Evolutionary conservation across 768 basidiomycete species (phyloP).

Genomic region (Suillus fuscotomentosus): DNA sequence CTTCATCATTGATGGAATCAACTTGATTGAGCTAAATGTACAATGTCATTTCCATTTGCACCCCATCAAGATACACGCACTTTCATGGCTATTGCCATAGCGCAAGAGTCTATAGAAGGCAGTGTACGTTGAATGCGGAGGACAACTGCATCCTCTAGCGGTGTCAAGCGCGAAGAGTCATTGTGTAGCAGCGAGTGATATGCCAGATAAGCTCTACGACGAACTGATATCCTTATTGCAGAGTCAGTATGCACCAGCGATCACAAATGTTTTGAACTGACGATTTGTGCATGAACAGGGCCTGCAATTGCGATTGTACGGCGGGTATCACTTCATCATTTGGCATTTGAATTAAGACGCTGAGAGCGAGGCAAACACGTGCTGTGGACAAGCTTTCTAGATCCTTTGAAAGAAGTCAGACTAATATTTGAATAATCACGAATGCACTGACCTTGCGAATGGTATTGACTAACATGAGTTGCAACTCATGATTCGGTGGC

Average conservation of each 20-base stretch:
- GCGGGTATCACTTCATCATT: conserved; percentile 75
- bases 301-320: conserved; percentile 60
- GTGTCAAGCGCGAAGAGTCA: conserved; percentile 45
- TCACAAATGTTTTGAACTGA: conserved; percentile 48
- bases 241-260: conserved; percentile 8
- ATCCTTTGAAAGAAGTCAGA: conserved; percentile 48
- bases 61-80: conserved; percentile 14
- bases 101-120: conserved; percentile 10
- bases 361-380: conserved; percentile 70
- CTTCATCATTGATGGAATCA: not conserved
- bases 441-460: conserved; percentile 61
- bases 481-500: conserved; percentile 64
- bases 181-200: conserved; percentile 49
- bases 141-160: conserved; percentile 30
- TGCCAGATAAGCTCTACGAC: conserved; percentile 60
- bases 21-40: not conserved
- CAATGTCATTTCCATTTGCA: not conserved
- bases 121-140: conserved; percentile 12
- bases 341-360: conserved; percentile 59
- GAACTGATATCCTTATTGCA: conserved; percentile 50
- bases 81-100: conserved; percentile 18
- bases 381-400: conserved; percentile 56
- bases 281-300: conserved; percentile 72
- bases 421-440: not conserved
- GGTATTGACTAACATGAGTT: conserved; percentile 85